Conservation (phyloP, 2,329 filamentous ascomycete species). For the Fusarium liriodendri region DNA sequence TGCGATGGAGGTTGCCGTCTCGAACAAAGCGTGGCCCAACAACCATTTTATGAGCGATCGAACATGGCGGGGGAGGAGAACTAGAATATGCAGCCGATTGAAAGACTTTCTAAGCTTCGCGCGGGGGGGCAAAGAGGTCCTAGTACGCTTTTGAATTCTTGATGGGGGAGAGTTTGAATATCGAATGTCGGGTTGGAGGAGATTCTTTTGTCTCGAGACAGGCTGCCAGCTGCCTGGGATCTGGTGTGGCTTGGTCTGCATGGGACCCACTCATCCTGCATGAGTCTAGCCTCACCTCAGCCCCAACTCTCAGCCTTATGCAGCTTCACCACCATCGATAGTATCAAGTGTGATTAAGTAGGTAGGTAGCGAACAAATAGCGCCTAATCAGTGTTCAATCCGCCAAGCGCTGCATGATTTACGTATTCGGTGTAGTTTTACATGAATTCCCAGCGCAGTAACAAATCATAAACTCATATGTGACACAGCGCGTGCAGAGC, state of each 20-base stretch:
- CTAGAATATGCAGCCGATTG: not conserved
- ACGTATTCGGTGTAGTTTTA: not conserved
- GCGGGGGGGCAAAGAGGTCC: not conserved
- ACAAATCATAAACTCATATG: constrained; percentile 17
- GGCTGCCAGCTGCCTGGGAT: not conserved
- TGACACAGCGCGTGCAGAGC: constrained; percentile 5
- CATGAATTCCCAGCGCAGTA: not conserved
- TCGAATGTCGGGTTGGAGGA: not conserved
- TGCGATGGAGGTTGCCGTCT: constrained; percentile 19
- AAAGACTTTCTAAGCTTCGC: not conserved
- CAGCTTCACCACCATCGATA: not conserved
- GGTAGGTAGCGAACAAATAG: not conserved
- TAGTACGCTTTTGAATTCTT: not conserved
- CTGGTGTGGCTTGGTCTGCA: constrained; percentile 1
- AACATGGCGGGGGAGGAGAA: constrained; percentile 20
- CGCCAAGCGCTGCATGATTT: not conserved
- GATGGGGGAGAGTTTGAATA: not conserved
- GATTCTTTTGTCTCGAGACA: constrained; percentile 6
- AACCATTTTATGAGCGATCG: constrained; percentile 28
- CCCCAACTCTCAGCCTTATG: constrained; percentile 2
- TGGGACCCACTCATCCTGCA: not conserved
- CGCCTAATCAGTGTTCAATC: not conserved
- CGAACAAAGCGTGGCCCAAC: constrained; percentile 24
- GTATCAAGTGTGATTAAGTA: not conserved
- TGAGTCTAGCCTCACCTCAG: not conserved